These are phyloP conservation scores for Laburnicola sp. DNA, from an alignment of 2,329 filamentous ascomycete species.

Conservation along the genomic window DNA sequence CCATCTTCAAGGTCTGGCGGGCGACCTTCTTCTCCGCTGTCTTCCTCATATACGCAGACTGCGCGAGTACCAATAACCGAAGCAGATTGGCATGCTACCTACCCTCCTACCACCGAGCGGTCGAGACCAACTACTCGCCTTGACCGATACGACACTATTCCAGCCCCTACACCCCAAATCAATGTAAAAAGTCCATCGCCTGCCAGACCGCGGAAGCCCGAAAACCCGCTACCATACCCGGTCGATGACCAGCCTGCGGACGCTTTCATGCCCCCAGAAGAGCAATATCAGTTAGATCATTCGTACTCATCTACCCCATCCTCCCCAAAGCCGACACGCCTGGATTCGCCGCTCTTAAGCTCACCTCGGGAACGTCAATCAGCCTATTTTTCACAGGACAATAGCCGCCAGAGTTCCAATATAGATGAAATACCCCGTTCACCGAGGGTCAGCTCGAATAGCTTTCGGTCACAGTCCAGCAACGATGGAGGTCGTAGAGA, in stretches of 20 bases:
- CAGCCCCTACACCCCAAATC: slow-evolving; percentile 34
- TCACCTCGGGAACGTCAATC: slow-evolving; percentile 28
- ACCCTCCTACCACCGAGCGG: slow-evolving; percentile 31
- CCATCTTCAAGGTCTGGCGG: slow-evolving; percentile 33
- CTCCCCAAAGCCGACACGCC: slow-evolving; percentile 26
- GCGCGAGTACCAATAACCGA: slow-evolving; percentile 29
- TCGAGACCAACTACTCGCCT: slow-evolving; percentile 34
- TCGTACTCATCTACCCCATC: slow-evolving; percentile 18
- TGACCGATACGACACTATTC: slow-evolving; percentile 35
- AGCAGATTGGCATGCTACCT: slow-evolving; percentile 38
- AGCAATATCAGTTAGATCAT: slow-evolving; percentile 46
- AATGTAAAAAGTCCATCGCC: slow-evolving; percentile 40
- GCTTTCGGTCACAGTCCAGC: slow-evolving; percentile 30
- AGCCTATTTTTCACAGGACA: slow-evolving; percentile 15
- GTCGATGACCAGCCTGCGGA: slow-evolving; percentile 46
- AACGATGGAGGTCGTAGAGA: slow-evolving; percentile 28
- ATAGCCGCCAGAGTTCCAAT: slow-evolving; percentile 14
- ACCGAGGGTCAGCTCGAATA: slow-evolving; percentile 31
- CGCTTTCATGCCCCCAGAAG: slow-evolving; percentile 50
- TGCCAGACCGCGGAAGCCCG: slow-evolving; percentile 28
- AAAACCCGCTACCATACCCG: slow-evolving; percentile 49
- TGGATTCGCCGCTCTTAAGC: slow-evolving; percentile 26
- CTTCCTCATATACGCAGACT: slow-evolving; percentile 26
- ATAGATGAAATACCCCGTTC: slow-evolving; percentile 28
- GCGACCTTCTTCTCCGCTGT: slow-evolving; percentile 31